phyloP scores from a whole-genome alignment of 192 early-diverging fungal species.

The Coemansia furcata region DNA sequence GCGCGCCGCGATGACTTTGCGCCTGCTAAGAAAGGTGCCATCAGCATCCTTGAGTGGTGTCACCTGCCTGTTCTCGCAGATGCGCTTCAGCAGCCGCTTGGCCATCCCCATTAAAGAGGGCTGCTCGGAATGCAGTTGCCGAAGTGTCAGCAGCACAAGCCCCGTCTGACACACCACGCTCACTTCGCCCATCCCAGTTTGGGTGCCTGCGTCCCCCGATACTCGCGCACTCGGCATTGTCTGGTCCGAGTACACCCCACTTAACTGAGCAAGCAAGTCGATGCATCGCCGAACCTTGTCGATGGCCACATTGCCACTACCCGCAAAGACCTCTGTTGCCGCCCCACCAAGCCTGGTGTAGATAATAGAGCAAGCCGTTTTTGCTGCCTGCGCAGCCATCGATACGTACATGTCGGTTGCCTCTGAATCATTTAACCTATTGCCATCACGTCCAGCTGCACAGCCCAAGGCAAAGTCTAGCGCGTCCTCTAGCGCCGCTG shows the following conservation, averaged over 20 bases:
- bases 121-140: conserved; percentile 13
- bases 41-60: neutral
- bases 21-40: conserved; percentile 4
- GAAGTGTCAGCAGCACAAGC: conserved; percentile 26
- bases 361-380: conserved; percentile 27
- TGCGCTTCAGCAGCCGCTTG: conserved; percentile 4
- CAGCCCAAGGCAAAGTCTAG: neutral
- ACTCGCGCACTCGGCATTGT: neutral
- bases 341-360: conserved; percentile 28
- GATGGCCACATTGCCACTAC: neutral
- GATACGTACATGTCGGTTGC: neutral
- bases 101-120: conserved; percentile 2
- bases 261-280: conserved; percentile 5
- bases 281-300: conserved; percentile 20
- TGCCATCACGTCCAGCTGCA: neutral
- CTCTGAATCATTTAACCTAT: neutral
- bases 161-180: conserved; percentile 15
- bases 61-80: neutral
- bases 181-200: neutral
- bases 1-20: conserved; percentile 24
- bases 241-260: neutral
- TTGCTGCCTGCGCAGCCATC: conserved; percentile 20
- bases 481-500: conserved; percentile 33
- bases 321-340: neutral
- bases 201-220: neutral